Evolutionary conservation across 2,329 filamentous ascomycete genomes (phyloP).

Genomic region (Xylaria sp.): DNA sequence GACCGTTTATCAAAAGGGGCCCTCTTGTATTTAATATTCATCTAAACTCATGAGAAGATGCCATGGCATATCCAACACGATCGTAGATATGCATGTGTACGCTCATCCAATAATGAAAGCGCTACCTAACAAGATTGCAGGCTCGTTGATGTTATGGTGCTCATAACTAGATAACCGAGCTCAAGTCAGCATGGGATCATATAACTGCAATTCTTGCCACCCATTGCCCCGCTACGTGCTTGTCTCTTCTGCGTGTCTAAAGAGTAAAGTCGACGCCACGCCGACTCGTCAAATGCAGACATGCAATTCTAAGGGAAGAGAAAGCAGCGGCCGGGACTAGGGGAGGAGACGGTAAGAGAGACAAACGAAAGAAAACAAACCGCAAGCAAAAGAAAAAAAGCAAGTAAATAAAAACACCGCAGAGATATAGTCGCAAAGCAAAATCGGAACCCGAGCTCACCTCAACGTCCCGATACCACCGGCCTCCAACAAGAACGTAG

Average conservation of each 20-base stretch:
- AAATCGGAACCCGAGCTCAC: slow-evolving; percentile 53
- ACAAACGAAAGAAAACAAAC: background rate
- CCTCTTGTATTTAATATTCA: background rate
- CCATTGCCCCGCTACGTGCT: background rate
- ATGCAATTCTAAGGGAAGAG: background rate
- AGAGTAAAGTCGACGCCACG: too few species aligned
- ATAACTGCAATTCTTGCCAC: background rate
- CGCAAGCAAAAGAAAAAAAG: background rate
- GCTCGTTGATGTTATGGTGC: slow-evolving; percentile 80
- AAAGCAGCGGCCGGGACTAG: background rate
- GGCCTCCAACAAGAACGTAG: slow-evolving; percentile 85
- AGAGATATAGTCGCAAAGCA: background rate
- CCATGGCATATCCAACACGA: background rate
- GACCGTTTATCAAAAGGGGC: background rate
- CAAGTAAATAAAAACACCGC: background rate
- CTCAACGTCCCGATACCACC: slow-evolving; percentile 86
- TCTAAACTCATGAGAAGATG: background rate
- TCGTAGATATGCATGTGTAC: background rate
- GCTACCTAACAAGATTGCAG: slow-evolving; percentile 81
- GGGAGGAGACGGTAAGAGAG: background rate
- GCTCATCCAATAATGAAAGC: slow-evolving; percentile 66
- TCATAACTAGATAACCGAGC: slow-evolving; percentile 72
- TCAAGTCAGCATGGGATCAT: slow-evolving; percentile 1
- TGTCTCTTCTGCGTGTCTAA: too few species aligned
- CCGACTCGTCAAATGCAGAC: too few species aligned